Percentiles rank a stretch among this genome's conserved stretches.
phyloP scores from a whole-genome alignment of 1,284 basidiomycete genomes.

The Tilletiaria anomala region DNA sequence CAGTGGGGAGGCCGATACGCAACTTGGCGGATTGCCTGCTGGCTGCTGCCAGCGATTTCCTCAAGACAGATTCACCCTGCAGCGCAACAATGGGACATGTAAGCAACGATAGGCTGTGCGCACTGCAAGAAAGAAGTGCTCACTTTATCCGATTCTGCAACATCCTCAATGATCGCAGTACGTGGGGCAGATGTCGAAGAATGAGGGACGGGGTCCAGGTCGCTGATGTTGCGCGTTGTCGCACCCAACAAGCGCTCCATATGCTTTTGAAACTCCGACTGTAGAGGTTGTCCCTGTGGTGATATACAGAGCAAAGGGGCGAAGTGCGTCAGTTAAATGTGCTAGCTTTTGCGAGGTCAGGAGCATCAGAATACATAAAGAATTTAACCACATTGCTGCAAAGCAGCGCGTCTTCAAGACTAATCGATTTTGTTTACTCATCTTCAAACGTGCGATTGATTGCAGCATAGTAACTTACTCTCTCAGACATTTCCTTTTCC shows the following conservation, averaged over 20 bases:
- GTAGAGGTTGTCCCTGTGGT: conserved; percentile 19
- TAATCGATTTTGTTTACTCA: conserved; percentile 22
- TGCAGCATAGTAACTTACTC: conserved; percentile 15
- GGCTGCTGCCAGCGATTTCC: too few relatives aligned
- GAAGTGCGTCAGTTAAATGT: not conserved
- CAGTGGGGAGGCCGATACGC: too few relatives aligned
- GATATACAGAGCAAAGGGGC: not conserved
- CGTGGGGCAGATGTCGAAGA: too few relatives aligned
- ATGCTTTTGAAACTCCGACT: conserved; percentile 27
- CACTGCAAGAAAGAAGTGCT: too few relatives aligned
- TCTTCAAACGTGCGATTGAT: not conserved
- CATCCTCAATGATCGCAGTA: too few relatives aligned
- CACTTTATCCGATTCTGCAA: too few relatives aligned
- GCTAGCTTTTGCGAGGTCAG: not conserved
- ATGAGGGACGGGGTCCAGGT: too few relatives aligned
- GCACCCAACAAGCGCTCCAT: conserved; percentile 33
- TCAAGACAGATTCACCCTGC: too few relatives aligned
- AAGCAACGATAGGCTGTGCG: too few relatives aligned
- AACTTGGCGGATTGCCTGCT: too few relatives aligned
- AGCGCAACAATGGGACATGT: too few relatives aligned
- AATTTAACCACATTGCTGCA: conserved; percentile 22
- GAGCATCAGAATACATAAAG: not conserved
- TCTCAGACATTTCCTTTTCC: conserved; percentile 18
- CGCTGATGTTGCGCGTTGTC: too few relatives aligned
- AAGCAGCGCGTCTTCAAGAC: conserved; percentile 30